Evolutionary conservation across 2,329 filamentous ascomycete species (phyloP).

Genomic region (Intubia oerlemansii): DNA sequence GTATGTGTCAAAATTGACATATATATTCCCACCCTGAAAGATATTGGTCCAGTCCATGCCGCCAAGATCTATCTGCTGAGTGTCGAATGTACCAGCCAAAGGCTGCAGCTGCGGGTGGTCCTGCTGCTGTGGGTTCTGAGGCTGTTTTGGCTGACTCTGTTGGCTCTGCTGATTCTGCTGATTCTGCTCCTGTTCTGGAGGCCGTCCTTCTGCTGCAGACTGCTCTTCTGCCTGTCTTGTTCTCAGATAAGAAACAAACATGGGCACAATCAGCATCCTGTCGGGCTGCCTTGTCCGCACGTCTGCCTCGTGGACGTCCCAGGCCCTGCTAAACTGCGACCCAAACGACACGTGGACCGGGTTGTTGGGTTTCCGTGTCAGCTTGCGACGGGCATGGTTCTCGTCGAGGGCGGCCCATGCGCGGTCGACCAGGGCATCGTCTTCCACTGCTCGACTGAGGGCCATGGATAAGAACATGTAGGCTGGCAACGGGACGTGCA

Average conservation of each 20-base stretch:
- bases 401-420: slow-evolving; percentile 34
- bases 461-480: slow-evolving; percentile 39
- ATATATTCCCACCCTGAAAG: too few species aligned
- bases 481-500: slow-evolving; percentile 38
- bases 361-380: slow-evolving; percentile 26
- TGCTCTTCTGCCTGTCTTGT: too few species aligned
- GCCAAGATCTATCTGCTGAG: too few species aligned
- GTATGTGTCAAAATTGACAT: too few species aligned
- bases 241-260: too few species aligned
- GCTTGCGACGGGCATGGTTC: slow-evolving; percentile 29
- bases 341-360: slow-evolving; percentile 37
- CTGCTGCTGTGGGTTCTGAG: background rate
- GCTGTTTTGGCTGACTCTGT: slow-evolving; percentile 15
- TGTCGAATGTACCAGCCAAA: slow-evolving; percentile 1
- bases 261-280: slow-evolving; percentile 19
- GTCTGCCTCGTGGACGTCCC: slow-evolving; percentile 32
- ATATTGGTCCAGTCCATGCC: too few species aligned
- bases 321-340: slow-evolving; percentile 37
- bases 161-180: slow-evolving; percentile 18
- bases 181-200: too few species aligned
- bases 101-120: slow-evolving; percentile 3
- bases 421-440: slow-evolving; percentile 32
- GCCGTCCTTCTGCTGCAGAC: too few species aligned
- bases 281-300: slow-evolving; percentile 23
- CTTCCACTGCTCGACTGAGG: too few species aligned